Evolutionary conservation across 2,329 filamentous ascomycete species (phyloP).

Genomic region (Corinectria fuckeliana): DNA sequence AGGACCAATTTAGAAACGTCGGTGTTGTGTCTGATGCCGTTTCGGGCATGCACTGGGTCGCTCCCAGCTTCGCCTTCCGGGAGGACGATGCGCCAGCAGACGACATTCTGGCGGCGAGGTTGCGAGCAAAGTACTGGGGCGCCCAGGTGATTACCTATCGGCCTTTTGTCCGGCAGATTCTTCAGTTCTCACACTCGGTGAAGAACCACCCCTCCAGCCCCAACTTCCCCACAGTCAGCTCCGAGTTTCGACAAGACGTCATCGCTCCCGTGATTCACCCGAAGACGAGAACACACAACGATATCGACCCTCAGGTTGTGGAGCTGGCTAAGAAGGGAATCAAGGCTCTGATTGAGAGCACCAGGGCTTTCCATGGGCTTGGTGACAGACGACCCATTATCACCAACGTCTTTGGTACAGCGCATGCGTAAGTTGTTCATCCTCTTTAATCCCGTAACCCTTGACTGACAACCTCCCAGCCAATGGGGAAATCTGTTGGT

Average conservation of each 20-base stretch:
- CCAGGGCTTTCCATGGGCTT: slow-evolving; percentile 76
- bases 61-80: slow-evolving; percentile 60
- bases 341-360: slow-evolving; percentile 81
- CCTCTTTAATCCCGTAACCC: neutral
- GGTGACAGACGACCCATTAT: slow-evolving; percentile 75
- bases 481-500: slow-evolving; percentile 98
- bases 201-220: slow-evolving; percentile 44
- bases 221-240: slow-evolving; percentile 40
- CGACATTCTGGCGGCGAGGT: slow-evolving; percentile 81
- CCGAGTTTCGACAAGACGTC: slow-evolving; percentile 47
- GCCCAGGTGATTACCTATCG: slow-evolving; percentile 89
- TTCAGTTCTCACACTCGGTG: slow-evolving; percentile 54
- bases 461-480: slow-evolving; percentile 52
- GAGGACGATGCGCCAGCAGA: slow-evolving; percentile 73
- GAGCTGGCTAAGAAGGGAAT: slow-evolving; percentile 68
- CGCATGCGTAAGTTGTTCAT: slow-evolving; percentile 80
- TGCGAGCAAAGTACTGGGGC: slow-evolving; percentile 95
- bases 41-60: slow-evolving; percentile 55
- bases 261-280: slow-evolving; percentile 47
- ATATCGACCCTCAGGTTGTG: slow-evolving; percentile 55
- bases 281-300: slow-evolving; percentile 44
- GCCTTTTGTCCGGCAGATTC: slow-evolving; percentile 69
- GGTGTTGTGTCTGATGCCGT: slow-evolving; percentile 52
- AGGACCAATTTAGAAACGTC: slow-evolving; percentile 54
- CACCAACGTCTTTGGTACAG: slow-evolving; percentile 95